Base-by-base conservation (phyloP, 306 rosid species). In the Fragaria nilgerrensis region DNA sequence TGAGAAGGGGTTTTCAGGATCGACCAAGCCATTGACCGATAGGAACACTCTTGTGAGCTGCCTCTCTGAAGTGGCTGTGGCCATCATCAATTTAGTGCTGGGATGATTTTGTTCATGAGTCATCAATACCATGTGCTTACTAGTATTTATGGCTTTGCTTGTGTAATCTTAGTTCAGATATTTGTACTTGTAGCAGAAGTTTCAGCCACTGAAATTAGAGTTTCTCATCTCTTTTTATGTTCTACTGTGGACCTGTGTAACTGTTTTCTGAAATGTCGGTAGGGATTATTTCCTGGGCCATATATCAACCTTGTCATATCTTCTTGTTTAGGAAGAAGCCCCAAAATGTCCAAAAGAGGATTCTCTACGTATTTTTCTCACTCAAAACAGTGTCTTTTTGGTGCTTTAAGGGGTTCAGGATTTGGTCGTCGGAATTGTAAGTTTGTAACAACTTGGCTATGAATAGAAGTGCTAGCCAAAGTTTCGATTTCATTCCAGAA, bases 1-100 rank as follows among this genome's bases (percentile, higher is more conserved):
- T 20, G 89, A 88, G 49, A 90, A 93, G 84, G 87, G 81, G 64
- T 85, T 90, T 70, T 73, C 88, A 6, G 89, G 84, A 32, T 56
- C 83, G 27, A 22, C 25, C 53, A 14, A 77, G 34, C 92, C 88
- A 0, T 53, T 93, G 66, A 78, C 84, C 15, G 92, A 87, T 58
- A 77, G 88, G 79, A 91, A 88, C 75, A 78, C 48, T 67, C 79
- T 87, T 53, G 79, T 93, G 74, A 82, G 81, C 70, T 77, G 86
- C 76, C 86, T 93, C 11, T 84, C 88, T 37, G 87, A 70, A 67
- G 89, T 93, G 11, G 90, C 97, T 75, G 78, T 78, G 4, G 94
- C 95, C 74, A 91, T 93, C 65, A 70, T 89, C 41, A 85, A 85
- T 48, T 34, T 86, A 39, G 49, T 84, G 19, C 53, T 85, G 80